A percentile compares a stretch with the other conserved stretches of the same genome.
phyloP scores from a whole-genome alignment of 1,284 basidiomycete species.

The Cutaneotrichosporon mucoides region DNA sequence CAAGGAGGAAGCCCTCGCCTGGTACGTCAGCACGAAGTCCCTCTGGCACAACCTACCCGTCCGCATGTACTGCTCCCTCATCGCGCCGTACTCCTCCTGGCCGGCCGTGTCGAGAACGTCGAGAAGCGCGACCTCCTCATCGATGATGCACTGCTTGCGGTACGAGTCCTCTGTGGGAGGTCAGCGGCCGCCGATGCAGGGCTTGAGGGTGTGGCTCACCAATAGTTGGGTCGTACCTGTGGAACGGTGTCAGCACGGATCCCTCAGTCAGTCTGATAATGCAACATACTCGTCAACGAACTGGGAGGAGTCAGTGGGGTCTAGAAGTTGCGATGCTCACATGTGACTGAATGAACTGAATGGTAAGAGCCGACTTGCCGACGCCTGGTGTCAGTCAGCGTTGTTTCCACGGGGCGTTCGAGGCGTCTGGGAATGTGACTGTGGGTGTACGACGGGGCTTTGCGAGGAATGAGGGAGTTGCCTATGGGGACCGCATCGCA shows the following conservation, averaged over 20 bases:
- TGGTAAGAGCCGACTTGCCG: slow-evolving; percentile 87
- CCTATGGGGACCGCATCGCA: too few species aligned
- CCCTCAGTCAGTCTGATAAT: background rate
- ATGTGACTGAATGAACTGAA: slow-evolving; percentile 85
- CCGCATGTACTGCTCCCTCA: slow-evolving; percentile 51
- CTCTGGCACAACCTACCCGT: slow-evolving; percentile 53
- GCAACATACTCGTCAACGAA: slow-evolving; percentile 78
- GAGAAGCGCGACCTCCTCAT: slow-evolving; percentile 94
- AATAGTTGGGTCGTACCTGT: slow-evolving; percentile 86
- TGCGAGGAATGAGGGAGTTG: too few species aligned
- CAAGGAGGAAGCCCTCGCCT: slow-evolving; percentile 96
- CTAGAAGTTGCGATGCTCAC: slow-evolving; percentile 22
- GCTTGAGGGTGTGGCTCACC: slow-evolving; percentile 44
- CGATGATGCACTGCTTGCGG: slow-evolving; percentile 92
- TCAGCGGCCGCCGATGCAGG: background rate
- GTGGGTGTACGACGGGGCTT: too few species aligned
- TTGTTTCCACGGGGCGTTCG: too few species aligned
- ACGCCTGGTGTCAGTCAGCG: slow-evolving; percentile 60
- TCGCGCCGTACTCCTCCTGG: slow-evolving; percentile 90
- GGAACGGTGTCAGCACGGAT: background rate
- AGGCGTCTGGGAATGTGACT: too few species aligned
- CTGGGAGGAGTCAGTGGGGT: slow-evolving; percentile 53
- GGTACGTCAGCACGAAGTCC: slow-evolving; percentile 52
- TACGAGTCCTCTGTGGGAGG: slow-evolving; percentile 68
- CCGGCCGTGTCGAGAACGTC: slow-evolving; percentile 98